phyloP scores from a whole-genome alignment of 1,284 basidiomycete genomes.

The Microbotryum lychnidis-dioicae region DNA sequence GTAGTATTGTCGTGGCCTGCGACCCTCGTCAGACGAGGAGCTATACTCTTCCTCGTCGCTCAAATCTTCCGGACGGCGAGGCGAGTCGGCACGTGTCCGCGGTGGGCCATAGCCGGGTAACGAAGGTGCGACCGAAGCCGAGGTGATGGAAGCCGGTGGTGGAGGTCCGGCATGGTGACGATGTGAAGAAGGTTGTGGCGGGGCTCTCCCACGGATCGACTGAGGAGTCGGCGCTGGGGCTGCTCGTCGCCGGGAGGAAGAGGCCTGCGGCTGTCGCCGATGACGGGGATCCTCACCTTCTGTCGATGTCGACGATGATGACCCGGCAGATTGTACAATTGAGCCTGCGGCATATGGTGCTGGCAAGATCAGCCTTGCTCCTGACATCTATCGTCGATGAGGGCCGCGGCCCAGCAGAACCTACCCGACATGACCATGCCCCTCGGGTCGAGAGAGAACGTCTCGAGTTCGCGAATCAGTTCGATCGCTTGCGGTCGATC shows the following conservation, averaged over 20 bases:
- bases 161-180: not conserved
- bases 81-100: slow-evolving; percentile 9
- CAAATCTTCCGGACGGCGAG: not conserved
- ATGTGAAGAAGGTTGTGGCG: not conserved
- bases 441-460: slow-evolving; percentile 39
- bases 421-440: slow-evolving; percentile 34
- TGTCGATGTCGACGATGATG: not conserved
- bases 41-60: slow-evolving; percentile 1
- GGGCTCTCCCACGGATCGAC: not conserved
- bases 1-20: not conserved
- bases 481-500: slow-evolving; percentile 41
- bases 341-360: not conserved
- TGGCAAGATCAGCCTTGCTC: not conserved
- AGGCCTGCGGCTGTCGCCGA: not conserved
- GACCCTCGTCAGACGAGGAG: not conserved
- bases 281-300: slow-evolving; percentile 1
- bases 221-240: not conserved
- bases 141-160: not conserved
- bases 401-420: not conserved
- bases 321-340: not conserved
- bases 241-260: not conserved
- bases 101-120: slow-evolving; percentile 28
- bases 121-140: slow-evolving; percentile 17
- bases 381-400: not conserved
- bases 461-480: slow-evolving; percentile 41